phyloP scores from a whole-genome alignment of 169 alveolate genomes.

The Fabrea salina region DNA sequence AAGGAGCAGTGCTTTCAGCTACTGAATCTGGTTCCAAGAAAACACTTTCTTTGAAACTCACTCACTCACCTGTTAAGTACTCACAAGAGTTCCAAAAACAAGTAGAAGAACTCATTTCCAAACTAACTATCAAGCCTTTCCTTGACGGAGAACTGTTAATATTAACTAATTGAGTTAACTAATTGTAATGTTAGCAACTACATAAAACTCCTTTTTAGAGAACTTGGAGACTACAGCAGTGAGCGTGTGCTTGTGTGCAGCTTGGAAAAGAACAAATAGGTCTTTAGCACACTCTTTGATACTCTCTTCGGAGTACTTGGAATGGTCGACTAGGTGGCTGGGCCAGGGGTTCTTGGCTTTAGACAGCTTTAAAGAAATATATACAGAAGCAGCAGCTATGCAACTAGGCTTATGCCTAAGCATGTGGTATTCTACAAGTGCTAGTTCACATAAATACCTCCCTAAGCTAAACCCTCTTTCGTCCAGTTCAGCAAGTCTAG shows the following conservation, averaged over 20 bases:
- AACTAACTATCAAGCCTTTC: no score
- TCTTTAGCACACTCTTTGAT: slow-evolving; percentile 19
- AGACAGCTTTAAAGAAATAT: slow-evolving; percentile 53
- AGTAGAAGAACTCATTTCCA: no score
- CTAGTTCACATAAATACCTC: slow-evolving; percentile 65
- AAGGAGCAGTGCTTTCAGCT: no score
- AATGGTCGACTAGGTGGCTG: no score
- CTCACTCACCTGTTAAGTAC: no score
- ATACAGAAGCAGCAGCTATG: slow-evolving; percentile 78
- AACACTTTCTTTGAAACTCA: no score
- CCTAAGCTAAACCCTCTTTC: slow-evolving; percentile 48
- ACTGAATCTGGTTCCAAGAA: no score
- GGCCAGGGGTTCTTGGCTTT: slow-evolving; percentile 46
- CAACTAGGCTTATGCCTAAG: slow-evolving; percentile 56
- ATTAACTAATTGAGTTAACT: background rate
- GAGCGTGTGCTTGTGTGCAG: slow-evolving; percentile 13
- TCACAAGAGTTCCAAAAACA: no score
- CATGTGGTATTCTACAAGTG: slow-evolving; percentile 70
- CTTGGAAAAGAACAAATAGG: background rate
- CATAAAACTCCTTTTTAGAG: background rate
- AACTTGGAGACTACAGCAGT: slow-evolving; percentile 13
- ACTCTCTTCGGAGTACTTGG: background rate
- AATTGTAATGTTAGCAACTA: background rate
- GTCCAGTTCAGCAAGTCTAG: slow-evolving; percentile 50
- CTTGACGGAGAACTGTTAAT: no score